These are phyloP conservation scores for Acrocalymma vagum DNA, from an alignment of 2,329 filamentous ascomycete species.

Conservation along the genomic window DNA sequence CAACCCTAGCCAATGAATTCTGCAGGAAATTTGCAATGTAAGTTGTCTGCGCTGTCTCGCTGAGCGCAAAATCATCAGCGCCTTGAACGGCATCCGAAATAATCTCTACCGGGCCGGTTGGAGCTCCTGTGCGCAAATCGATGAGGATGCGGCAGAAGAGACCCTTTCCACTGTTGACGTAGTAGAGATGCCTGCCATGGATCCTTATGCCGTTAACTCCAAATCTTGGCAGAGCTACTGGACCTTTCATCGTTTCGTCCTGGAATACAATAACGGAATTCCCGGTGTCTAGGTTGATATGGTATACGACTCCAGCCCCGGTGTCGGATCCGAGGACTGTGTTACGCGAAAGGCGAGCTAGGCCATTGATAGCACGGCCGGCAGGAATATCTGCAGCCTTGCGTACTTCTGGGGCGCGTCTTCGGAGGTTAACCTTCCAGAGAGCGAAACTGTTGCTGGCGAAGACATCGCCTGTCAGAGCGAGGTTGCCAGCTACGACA, in stretches of 20 bases:
- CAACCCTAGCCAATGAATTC: too few species aligned
- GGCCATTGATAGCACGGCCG: conserved; percentile 28
- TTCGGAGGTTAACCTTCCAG: conserved; percentile 25
- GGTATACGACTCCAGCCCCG: conserved; percentile 21
- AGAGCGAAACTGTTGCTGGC: conserved; percentile 18
- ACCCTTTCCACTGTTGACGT: conserved; percentile 21
- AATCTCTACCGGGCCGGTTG: conserved; percentile 8
- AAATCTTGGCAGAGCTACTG: conserved; percentile 8
- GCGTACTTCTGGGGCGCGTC: conserved; percentile 1
- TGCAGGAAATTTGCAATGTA: too few species aligned
- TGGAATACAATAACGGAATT: conserved; percentile 15
- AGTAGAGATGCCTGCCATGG: conserved; percentile 22
- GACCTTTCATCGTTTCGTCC: conserved; percentile 16
- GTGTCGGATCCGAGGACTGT: conserved; percentile 35
- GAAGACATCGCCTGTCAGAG: conserved; percentile 6
- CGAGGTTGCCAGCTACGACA: conserved; percentile 32
- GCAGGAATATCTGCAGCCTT: conserved; percentile 25
- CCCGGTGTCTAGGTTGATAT: conserved; percentile 17
- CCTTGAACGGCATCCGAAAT: too few species aligned
- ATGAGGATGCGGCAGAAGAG: conserved; percentile 23
- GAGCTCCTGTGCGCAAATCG: conserved; percentile 10
- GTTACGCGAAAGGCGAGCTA: conserved; percentile 21
- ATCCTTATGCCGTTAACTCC: conserved; percentile 35
- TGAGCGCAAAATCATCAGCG: conserved; percentile 10
- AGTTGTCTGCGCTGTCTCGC: too few species aligned